Evolutionary conservation across 2,329 filamentous ascomycete genomes (phyloP), one percentile per base, ranked within the genome.

Genomic region (Paraconiothyrium brasiliense): DNA sequence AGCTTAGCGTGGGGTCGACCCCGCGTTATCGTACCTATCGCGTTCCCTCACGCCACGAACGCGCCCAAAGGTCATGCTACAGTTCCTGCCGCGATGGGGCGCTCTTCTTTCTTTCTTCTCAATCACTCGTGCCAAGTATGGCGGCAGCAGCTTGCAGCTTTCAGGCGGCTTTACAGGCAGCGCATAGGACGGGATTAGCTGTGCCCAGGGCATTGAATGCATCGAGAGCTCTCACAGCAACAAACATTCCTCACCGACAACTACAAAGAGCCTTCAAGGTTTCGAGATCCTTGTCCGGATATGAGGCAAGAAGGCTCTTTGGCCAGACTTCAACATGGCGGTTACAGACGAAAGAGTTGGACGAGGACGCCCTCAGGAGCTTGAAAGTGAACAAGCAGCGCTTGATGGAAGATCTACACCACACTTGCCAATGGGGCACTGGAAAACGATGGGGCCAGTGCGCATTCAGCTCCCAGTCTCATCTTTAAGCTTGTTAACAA

Each of bases 381-480:
- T 73, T 91, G 56, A 85, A 84, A 60, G 84, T 90, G 43, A 84
- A 90, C 65, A 82, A 85, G 67, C 79, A 82, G 14, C 83, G 89
- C 64, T 73, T 92, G 65, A 88, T 90, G 81, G 81, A 84, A 30
- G 85, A 88, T 61, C 81, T 92, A 13, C 90, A 92, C 74, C 74
- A 86, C 61, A 90, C 88, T 2, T 90, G 87, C 72, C 82, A 88
- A 78, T 92, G 88, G 85, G 90, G 90, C 0, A 84, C 81, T 48
- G 90, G 89, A 0, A 84, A 89, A 65, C 79, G 83, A 78, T 92
- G 89, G 88, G 89, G 89, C 78, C 82, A 85, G 89, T 89, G 82
- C 79, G 86, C 82, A 24, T 22, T 9, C 34, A 35, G 8, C 24
- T 39, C 16, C 22, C 7, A 37, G 22, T 4, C 4, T 24, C n/a